A percentile compares a stretch with the other conserved stretches of the same genome.
phyloP scores from a whole-genome alignment of 2,329 filamentous ascomycete species.

The Fusarium sp. region DNA sequence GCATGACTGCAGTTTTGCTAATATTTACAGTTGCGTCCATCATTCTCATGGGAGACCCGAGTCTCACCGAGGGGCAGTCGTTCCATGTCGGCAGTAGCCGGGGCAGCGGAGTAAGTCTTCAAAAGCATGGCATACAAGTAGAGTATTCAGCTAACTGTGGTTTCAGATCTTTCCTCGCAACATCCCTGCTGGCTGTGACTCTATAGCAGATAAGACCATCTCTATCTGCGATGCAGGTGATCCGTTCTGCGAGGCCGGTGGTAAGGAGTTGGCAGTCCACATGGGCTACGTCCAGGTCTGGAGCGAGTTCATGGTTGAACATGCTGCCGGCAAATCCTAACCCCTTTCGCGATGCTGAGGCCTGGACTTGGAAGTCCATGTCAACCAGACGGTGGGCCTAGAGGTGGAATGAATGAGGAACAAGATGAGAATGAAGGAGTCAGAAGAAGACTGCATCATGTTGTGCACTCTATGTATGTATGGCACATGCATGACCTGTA shows the following conservation, averaged over 20 bases:
- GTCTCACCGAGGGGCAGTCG: slow-evolving; percentile 17
- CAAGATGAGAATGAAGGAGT: too few species aligned
- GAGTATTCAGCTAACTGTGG: background rate
- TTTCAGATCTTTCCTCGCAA: slow-evolving; percentile 26
- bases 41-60: slow-evolving; percentile 29
- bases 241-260: slow-evolving; percentile 29
- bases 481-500: too few species aligned
- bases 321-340: too few species aligned
- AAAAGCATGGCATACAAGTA: background rate
- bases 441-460: too few species aligned
- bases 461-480: too few species aligned
- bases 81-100: slow-evolving; percentile 26
- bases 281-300: slow-evolving; percentile 28
- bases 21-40: slow-evolving; percentile 8
- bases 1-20: background rate
- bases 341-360: too few species aligned
- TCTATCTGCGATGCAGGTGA: slow-evolving; percentile 35
- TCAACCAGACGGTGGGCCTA: slow-evolving; percentile 44
- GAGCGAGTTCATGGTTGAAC: slow-evolving; percentile 33
- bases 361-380: background rate
- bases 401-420: too few species aligned
- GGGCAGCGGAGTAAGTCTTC: slow-evolving; percentile 23
- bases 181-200: slow-evolving; percentile 12
- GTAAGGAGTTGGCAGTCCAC: slow-evolving; percentile 22
- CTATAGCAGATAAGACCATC: slow-evolving; percentile 17